Evolutionary conservation across 2,329 filamentous ascomycete genomes (phyloP), one percentile per base, ranked within the genome.

Genomic region (Chaetomium olivaceum): DNA sequence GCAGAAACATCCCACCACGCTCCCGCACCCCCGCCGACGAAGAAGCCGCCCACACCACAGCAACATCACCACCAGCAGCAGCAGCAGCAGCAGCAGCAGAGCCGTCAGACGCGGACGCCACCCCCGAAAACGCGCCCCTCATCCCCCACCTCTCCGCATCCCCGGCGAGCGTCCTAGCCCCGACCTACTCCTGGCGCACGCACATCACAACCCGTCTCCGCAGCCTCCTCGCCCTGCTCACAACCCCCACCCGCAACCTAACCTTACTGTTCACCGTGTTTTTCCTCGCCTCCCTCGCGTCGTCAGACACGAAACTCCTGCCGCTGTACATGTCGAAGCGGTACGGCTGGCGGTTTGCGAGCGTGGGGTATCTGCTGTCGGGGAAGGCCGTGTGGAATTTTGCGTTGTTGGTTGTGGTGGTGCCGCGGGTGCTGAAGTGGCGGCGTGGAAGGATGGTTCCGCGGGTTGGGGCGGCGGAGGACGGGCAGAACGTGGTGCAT

Each of bases 311-410:
- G 19, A 83, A 82, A 64, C 76, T 84, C 0, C 75, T 83, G 7
- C 76, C 81, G 1, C 81, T 83, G 64, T 83, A 83, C 68, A 83
- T 83, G 67, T 83, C 82, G 0, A 82, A 78, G 67, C 76, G 81
- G 0, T 83, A 82, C 50, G 61, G 71, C 23, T 83, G 81, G 81
- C 76, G 74, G 0, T 82, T 84, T 65, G 76, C 80, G 1, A 76
- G 76, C 0, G 80, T 81, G 0, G 82, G 82, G 6, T 84, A 83
- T 61, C 73, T 84, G 2, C 73, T 83, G 9, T 82, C 81, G 0
- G 76, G 72, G 3, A 84, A 83, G 66, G 82, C 81, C 2, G 71
- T 82, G 3, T 77, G 83, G 54, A 83, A 83, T 68, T 82, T 83
- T 51, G 69, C 77, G 0, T 69, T 83, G 1, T 74, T 84, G 3